These are phyloP conservation scores for Hypoxylon subgilvum DNA, from an alignment of 495 filamentous ascomycete species.

Conservation along the genomic window DNA sequence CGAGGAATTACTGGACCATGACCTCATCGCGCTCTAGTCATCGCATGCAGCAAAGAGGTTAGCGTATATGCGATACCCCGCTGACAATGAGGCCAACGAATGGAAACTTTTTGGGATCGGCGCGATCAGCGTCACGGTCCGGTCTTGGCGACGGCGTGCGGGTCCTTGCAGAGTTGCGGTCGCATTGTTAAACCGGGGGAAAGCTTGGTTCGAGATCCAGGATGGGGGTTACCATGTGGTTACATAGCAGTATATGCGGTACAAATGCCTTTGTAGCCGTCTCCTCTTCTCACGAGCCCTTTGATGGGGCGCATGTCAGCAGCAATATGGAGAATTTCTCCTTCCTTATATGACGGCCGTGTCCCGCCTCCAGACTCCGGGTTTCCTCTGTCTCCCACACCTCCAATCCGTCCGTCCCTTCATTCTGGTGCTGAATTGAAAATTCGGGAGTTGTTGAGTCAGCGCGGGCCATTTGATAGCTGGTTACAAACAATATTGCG, in stretches of 20 bases:
- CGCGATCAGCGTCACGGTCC: constrained; percentile 27
- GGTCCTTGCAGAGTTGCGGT: constrained; percentile 27
- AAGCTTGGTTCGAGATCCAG: constrained; percentile 37
- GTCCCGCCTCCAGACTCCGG: constrained; percentile 35
- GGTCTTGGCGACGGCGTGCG: constrained; percentile 22
- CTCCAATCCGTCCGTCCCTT: constrained; percentile 18
- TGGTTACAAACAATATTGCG: no score
- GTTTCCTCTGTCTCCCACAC: constrained; percentile 27
- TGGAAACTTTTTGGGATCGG: constrained; percentile 28
- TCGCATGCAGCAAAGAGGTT: constrained; percentile 22
- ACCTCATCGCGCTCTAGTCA: constrained; percentile 22
- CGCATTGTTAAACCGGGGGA: constrained; percentile 22
- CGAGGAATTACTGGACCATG: constrained; percentile 23
- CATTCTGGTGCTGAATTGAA: constrained; percentile 33
- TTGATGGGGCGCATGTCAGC: constrained; percentile 21
- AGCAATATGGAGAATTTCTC: constrained; percentile 16
- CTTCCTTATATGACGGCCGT: constrained; percentile 33
- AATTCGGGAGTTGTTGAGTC: constrained; percentile 27
- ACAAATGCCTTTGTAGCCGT: constrained; percentile 11
- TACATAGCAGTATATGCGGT: constrained; percentile 9
- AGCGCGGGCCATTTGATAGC: constrained; percentile 10
- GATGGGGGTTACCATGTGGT: constrained; percentile 19
- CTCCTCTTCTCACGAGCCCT: constrained; percentile 23
- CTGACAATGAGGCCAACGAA: constrained; percentile 13
- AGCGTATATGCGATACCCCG: constrained; percentile 11